These are phyloP conservation scores for Phoma herbarum DNA, from an alignment of 2,329 filamentous ascomycete genomes.

Conservation along the genomic window DNA sequence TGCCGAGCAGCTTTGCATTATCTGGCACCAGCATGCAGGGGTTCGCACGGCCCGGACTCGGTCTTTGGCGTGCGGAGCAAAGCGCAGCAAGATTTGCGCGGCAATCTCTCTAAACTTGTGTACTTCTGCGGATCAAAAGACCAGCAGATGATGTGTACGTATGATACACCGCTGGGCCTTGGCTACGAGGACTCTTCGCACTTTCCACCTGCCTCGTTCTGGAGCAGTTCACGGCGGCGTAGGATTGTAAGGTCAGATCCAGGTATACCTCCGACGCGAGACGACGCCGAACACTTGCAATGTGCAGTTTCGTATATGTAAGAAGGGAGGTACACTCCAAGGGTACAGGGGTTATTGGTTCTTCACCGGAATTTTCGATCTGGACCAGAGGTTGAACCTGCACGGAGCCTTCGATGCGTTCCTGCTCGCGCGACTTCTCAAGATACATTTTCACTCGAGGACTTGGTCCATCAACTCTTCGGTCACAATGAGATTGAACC, in stretches of 20 bases:
- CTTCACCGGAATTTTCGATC: not conserved
- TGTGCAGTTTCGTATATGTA: not conserved
- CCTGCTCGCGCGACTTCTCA: not conserved
- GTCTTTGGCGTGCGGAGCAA: not conserved
- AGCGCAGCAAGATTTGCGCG: not conserved
- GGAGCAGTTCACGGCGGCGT: not conserved
- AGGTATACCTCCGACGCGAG: not conserved
- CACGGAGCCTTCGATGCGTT: not conserved
- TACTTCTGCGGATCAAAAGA: not conserved
- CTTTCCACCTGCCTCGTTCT: not conserved
- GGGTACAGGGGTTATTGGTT: not conserved
- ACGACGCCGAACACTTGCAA: not conserved
- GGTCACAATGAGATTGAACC: not conserved
- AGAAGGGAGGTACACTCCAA: not conserved
- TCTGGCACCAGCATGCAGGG: constrained; percentile 1
- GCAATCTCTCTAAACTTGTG: not conserved
- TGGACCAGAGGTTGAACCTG: not conserved
- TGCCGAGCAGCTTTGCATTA: not conserved
- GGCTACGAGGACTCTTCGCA: not conserved
- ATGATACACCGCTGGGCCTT: not conserved
- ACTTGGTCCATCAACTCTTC: not conserved
- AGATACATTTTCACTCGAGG: not conserved
- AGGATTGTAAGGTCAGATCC: not conserved
- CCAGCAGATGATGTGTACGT: not conserved
- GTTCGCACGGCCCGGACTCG: not conserved